These are phyloP conservation scores for Saccharomycopsis sp. DNA, from an alignment of 805 yeast species.

Conservation along the genomic window DNA sequence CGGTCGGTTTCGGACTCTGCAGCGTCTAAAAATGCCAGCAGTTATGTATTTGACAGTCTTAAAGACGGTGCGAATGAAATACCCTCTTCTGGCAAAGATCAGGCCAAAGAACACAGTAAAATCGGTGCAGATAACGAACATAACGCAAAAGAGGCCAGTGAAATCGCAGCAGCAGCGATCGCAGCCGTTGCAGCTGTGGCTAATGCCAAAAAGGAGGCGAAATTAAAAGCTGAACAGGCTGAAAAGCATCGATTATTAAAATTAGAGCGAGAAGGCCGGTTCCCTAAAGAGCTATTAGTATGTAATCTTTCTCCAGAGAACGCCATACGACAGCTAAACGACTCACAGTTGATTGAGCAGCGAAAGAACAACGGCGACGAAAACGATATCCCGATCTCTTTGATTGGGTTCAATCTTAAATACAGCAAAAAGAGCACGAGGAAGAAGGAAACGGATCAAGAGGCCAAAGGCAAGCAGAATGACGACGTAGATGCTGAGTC, in stretches of 20 bases:
- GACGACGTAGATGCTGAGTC: neutral
- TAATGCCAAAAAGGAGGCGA: neutral
- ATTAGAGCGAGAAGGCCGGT: neutral
- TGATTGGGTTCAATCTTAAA: constrained; percentile 13
- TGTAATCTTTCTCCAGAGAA: neutral
- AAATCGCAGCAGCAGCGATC: neutral
- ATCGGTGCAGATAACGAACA: neutral
- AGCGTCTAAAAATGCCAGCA: neutral
- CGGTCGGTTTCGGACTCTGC: too few relatives aligned
- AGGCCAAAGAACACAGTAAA: neutral
- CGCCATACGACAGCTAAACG: neutral
- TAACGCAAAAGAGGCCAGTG: neutral
- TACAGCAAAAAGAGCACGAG: neutral
- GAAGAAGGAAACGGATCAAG: neutral
- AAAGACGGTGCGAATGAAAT: too few relatives aligned
- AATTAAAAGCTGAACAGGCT: neutral
- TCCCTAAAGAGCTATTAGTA: neutral
- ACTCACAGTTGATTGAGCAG: neutral
- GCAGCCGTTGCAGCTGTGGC: neutral
- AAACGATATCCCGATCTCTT: constrained; percentile 15
- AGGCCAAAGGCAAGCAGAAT: neutral
- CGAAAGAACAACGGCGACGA: constrained; percentile 4
- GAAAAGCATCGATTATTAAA: neutral
- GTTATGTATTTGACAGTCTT: constrained; percentile 1
- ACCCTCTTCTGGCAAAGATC: neutral